Percentiles rank a stretch among this genome's conserved stretches.
These are phyloP conservation scores for Claviceps digitariae DNA, from an alignment of 2,329 filamentous ascomycete species.

Conservation along the genomic window DNA sequence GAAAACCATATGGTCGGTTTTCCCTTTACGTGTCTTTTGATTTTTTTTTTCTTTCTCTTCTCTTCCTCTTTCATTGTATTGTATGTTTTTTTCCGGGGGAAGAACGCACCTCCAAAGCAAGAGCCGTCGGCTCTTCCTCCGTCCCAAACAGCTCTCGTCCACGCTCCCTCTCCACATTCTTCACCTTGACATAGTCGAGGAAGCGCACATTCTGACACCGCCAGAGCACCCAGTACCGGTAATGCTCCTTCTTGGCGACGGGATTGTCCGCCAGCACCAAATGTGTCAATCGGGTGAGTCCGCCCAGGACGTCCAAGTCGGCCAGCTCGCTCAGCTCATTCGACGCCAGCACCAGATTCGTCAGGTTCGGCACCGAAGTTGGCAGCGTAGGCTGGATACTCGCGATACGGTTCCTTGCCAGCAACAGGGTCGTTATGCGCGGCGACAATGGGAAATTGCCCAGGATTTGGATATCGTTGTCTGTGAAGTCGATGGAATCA, in stretches of 20 bases:
- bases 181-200: conserved; percentile 86
- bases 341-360: conserved; percentile 66
- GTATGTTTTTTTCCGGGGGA: background rate
- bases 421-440: conserved; percentile 72
- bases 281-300: conserved; percentile 60
- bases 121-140: conserved; percentile 58
- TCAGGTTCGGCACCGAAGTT: conserved; percentile 67
- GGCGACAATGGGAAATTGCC: conserved; percentile 89
- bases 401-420: conserved; percentile 78
- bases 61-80: background rate
- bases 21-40: background rate
- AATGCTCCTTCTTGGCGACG: conserved; percentile 86
- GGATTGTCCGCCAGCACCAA: conserved; percentile 77
- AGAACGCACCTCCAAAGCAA: conserved; percentile 52
- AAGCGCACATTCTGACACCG: conserved; percentile 74
- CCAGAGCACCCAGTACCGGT: conserved; percentile 86
- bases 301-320: conserved; percentile 69
- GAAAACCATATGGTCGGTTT: background rate
- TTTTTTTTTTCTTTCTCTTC: background rate
- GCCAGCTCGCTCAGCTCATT: conserved; percentile 76
- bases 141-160: conserved; percentile 78
- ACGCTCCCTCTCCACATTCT: conserved; percentile 64
- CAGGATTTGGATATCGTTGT: conserved; percentile 86
- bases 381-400: conserved; percentile 65
- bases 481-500: conserved; percentile 95